Percentiles rank a stretch among this genome's conserved stretches.
phyloP scores from a whole-genome alignment of 2,329 filamentous ascomycete genomes.

The Fusarium brevicatenulatum region DNA sequence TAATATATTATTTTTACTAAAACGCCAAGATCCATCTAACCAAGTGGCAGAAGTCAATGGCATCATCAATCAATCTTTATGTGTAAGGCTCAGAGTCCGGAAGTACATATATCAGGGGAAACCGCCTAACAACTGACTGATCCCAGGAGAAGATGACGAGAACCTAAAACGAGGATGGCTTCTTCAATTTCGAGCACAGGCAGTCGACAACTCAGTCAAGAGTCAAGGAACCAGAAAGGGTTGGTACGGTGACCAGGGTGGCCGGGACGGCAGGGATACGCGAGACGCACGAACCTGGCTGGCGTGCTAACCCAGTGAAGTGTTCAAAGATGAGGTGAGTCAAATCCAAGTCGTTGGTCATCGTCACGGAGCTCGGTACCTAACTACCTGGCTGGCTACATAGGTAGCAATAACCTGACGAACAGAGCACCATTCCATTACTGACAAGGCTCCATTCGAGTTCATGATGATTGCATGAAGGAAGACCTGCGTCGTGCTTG shows the following conservation, averaged over 20 bases:
- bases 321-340: conserved; percentile 33
- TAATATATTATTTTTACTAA: too few relatives aligned
- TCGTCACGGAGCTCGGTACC: conserved; percentile 9
- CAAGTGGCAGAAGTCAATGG: too few relatives aligned
- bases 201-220: conserved; percentile 21
- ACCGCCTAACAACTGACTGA: not conserved
- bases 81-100: not conserved
- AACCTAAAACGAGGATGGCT: conserved; percentile 24
- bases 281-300: conserved; percentile 43
- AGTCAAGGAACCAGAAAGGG: conserved; percentile 23
- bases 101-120: not conserved
- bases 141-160: conserved; percentile 4
- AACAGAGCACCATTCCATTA: not conserved
- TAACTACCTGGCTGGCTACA: not conserved
- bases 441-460: conserved; percentile 11
- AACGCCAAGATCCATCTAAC: too few relatives aligned
- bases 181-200: conserved; percentile 23
- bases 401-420: not conserved
- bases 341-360: conserved; percentile 27
- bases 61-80: too few relatives aligned
- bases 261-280: conserved; percentile 42
- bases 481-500: not conserved
- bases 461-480: conserved; percentile 19
- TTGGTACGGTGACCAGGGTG: conserved; percentile 42
- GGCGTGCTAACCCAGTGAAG: conserved; percentile 36